Percentiles rank a stretch among this genome's conserved stretches.
Conservation (phyloP, 495 filamentous ascomycete genomes). For the Copromyces sp. region DNA sequence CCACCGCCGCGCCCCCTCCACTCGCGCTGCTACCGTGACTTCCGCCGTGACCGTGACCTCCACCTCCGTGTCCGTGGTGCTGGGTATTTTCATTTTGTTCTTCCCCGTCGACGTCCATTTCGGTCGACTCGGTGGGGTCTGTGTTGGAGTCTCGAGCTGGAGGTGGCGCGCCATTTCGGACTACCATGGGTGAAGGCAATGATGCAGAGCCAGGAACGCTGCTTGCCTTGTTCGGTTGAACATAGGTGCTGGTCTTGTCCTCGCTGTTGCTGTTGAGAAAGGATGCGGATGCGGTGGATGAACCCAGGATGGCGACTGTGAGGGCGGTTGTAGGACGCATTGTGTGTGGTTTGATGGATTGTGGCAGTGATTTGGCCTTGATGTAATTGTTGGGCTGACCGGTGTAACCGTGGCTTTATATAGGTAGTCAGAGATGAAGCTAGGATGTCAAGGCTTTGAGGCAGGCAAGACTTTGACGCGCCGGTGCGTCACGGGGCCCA, state of each 20-base stretch:
- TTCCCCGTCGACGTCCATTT: not conserved
- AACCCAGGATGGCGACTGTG: not conserved
- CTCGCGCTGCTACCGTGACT: not conserved
- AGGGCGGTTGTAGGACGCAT: not conserved
- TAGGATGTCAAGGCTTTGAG: not conserved
- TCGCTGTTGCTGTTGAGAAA: not conserved
- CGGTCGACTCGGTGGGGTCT: not conserved
- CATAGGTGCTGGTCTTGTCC: too few relatives aligned
- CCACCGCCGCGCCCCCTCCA: not conserved
- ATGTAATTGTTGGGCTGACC: not conserved
- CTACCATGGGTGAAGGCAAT: too few relatives aligned
- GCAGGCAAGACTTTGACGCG: not conserved
- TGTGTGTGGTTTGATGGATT: not conserved
- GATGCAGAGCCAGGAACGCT: too few relatives aligned
- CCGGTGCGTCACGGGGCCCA: not conserved
- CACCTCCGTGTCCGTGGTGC: not conserved
- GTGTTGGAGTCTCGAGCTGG: not conserved
- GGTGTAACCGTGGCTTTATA: not conserved
- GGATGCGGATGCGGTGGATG: not conserved
- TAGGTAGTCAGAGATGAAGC: not conserved
- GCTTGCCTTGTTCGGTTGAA: too few relatives aligned
- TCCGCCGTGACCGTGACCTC: not conserved
- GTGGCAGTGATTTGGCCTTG: not conserved
- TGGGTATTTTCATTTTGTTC: not conserved
- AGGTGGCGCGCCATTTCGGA: too few relatives aligned